These are phyloP conservation scores for Suillus fuscotomentosus DNA, from an alignment of 768 basidiomycete species.

Conservation along the genomic window DNA sequence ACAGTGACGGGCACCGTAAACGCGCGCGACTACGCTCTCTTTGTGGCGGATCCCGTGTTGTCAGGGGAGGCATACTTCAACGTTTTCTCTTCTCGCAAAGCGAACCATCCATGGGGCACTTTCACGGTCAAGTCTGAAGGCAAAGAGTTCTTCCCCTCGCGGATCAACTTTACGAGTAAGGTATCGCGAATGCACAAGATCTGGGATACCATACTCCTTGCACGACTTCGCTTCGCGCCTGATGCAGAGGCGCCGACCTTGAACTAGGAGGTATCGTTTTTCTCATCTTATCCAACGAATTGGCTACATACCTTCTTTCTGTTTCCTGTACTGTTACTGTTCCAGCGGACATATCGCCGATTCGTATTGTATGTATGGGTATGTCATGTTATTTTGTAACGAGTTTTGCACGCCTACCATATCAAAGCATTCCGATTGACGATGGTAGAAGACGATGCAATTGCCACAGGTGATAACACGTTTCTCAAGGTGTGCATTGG, in stretches of 20 bases:
- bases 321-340: not conserved
- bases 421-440: not conserved
- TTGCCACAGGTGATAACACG: not conserved
- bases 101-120: conserved; percentile 71
- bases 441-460: not conserved
- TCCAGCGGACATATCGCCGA: not conserved
- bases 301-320: not conserved
- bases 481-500: not conserved
- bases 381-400: not conserved
- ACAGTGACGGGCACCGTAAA: conserved; percentile 69
- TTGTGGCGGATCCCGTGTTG: conserved; percentile 70
- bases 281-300: not conserved
- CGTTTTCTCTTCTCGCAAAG: conserved; percentile 49
- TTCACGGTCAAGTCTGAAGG: conserved; percentile 59
- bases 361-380: not conserved
- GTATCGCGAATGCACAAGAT: conserved; percentile 42
- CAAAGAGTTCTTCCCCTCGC: conserved; percentile 31
- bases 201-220: conserved; percentile 65
- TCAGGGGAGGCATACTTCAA: conserved; percentile 71
- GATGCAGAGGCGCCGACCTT: conserved; percentile 59
- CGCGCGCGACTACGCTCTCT: conserved; percentile 69
- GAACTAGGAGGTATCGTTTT: not conserved
- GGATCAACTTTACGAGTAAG: conserved; percentile 45
- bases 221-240: conserved; percentile 63
- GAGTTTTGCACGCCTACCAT: not conserved